phyloP scores from a whole-genome alignment of 352 stramenopile genomes.

The Phytophthora hibernalis region DNA sequence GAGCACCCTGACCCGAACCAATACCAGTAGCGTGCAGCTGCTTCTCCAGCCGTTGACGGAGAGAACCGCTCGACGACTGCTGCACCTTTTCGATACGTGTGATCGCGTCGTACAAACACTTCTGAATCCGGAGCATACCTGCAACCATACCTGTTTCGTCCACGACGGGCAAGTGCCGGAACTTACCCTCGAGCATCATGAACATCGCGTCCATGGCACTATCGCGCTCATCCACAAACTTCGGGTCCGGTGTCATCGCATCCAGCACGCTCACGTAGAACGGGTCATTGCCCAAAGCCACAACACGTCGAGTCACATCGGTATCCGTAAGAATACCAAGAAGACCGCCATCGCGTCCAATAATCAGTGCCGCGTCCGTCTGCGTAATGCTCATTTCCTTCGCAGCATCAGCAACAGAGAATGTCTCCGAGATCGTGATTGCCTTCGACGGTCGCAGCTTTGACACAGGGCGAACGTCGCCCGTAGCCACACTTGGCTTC shows the following conservation, averaged over 20 bases:
- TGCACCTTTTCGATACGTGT: constrained; percentile 94
- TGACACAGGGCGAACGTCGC: constrained; percentile 92
- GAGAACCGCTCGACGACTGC: constrained; percentile 72
- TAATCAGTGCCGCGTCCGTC: constrained; percentile 94
- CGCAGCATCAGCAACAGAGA: constrained; percentile 90
- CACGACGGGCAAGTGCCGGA: constrained; percentile 97
- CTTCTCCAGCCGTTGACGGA: constrained; percentile 82
- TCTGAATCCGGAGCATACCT: constrained; percentile 98
- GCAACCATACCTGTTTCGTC: constrained; percentile 90
- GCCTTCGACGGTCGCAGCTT: constrained; percentile 90
- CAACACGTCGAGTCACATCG: constrained; percentile 86
- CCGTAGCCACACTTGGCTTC: constrained; percentile 63
- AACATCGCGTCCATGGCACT: constrained; percentile 93
- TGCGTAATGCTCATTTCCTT: constrained; percentile 92
- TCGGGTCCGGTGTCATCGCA: constrained; percentile 88
- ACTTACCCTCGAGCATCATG: constrained; percentile 92
- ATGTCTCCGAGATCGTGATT: constrained; percentile 87
- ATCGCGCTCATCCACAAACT: constrained; percentile 90
- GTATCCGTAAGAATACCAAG: constrained; percentile 97
- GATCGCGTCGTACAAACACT: constrained; percentile 99
- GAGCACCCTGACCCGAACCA: constrained; percentile 59
- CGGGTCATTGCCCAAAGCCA: constrained; percentile 86
- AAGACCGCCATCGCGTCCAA: constrained; percentile 89
- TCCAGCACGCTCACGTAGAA: constrained; percentile 87
- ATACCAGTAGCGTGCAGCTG: constrained; percentile 74